Percentiles rank a stretch among this genome's conserved stretches.
Evolutionary conservation across 148 eudicot genomes (phyloP).

Genomic region (Fagopyrum esculentum): DNA sequence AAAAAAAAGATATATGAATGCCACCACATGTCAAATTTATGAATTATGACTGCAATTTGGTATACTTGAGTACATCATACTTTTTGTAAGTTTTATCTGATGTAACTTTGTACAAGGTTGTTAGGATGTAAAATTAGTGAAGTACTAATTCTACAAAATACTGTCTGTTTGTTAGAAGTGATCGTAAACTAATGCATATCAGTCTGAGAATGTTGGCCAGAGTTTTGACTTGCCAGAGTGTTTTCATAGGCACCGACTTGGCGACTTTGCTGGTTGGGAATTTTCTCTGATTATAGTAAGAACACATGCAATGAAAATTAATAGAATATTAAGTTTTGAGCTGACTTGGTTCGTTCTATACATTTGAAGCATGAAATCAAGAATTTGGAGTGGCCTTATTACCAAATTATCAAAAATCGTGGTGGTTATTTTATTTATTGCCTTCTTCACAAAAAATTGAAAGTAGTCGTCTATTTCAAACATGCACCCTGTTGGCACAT

Average conservation of each 20-base stretch:
- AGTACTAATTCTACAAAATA: not conserved
- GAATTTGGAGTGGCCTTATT: not conserved
- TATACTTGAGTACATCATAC: not conserved
- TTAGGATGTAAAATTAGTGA: not conserved
- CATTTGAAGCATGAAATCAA: not conserved
- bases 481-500: no score
- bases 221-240: not conserved
- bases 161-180: not conserved
- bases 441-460: not conserved
- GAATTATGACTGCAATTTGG: not conserved
- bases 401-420: not conserved
- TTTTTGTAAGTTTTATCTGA: not conserved
- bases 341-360: not conserved
- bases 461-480: not conserved
- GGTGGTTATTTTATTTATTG: not conserved
- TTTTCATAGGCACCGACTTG: not conserved
- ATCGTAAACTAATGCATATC: not conserved
- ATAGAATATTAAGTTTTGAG: no score
- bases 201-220: not conserved
- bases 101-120: not conserved
- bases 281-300: no score
- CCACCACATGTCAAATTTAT: not conserved
- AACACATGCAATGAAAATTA: no score
- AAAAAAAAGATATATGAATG: not conserved
- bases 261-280: no score